Evolutionary conservation across 345 rosid species (phyloP).

Genomic region (Jatropha curcas): DNA sequence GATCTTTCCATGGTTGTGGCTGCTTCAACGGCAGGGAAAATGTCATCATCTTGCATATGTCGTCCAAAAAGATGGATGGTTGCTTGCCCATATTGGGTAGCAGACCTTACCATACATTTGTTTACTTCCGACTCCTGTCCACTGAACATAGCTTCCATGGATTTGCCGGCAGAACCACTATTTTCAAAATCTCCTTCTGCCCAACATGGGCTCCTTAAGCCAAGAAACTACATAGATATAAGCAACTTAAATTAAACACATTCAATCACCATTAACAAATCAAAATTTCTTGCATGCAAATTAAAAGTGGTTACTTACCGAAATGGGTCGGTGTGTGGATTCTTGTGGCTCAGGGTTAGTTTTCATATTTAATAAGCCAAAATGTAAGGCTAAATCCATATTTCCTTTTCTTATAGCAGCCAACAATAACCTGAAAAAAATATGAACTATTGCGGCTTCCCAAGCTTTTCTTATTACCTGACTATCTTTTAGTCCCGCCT

Average conservation of each 20-base stretch:
- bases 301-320: constrained; percentile 32
- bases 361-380: constrained; percentile 54
- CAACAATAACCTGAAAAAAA: constrained; percentile 63
- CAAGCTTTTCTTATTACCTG: constrained; percentile 67
- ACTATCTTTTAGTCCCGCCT: constrained; percentile 60
- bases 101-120: constrained; percentile 52
- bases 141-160: constrained; percentile 65
- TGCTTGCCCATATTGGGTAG: constrained; percentile 74
- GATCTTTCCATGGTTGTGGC: constrained; percentile 65
- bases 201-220: constrained; percentile 58
- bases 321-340: constrained; percentile 65
- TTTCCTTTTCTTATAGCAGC: constrained; percentile 63
- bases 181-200: constrained; percentile 43
- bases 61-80: constrained; percentile 66
- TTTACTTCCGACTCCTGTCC: constrained; percentile 66
- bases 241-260: no score
- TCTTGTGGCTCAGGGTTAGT: constrained; percentile 43
- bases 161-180: constrained; percentile 25
- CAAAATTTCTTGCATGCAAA: no score
- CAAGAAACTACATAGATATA: constrained; percentile 40
- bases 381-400: constrained; percentile 43
- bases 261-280: no score
- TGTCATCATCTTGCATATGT: constrained; percentile 61
- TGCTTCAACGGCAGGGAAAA: constrained; percentile 69
- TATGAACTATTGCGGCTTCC: constrained; percentile 84